Base-by-base conservation (phyloP, 2,329 filamentous ascomycete genomes). In the Apiospora hydei region DNA sequence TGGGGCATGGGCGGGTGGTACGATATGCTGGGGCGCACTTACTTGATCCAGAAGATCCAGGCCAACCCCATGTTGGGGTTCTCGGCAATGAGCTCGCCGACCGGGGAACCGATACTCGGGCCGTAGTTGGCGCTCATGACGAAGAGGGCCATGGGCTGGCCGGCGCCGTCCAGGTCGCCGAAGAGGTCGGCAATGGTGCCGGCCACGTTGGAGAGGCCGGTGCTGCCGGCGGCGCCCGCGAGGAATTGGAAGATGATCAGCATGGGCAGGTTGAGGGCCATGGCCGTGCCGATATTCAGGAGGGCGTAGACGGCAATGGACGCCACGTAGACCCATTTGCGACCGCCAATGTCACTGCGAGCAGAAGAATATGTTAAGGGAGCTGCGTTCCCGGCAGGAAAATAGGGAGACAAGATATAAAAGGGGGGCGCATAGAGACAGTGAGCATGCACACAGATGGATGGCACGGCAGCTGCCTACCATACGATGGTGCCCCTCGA, bases 251-350 rank as follows among this genome's bases (percentile, higher is more conserved):
- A 82, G 51, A 83, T 81, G 70, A 82, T 78, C 72, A 82, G 71
- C 81, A 82, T 82, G 81, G 81, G 79, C 61, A 82, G 73, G 74
- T 81, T 82, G 67, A 78, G 71, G 57, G 81, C 79, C 74, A 81
- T 71, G 16, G 81, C 80, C 11, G 77, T 80, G 69, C 81, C 81
- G 69, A 82, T 79, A 72, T 82, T 82, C 68, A 82, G 74, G 61
- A 82, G 72, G 61, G 80, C 80, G 72, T 81, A 83, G 53, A 79
- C 30, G 30, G 75, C 74, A 70, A 82, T 81, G 24, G 80, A 81
- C 5, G 70, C 80, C 26, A 84, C 83, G 70, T 85, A 84, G 51
- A 84, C 79, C 83, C 83, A 84, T 80, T 84, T 85, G 8, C 83
- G 80, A 34, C 83, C 83, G 61, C 81, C 81, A 71, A 85, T 82